Conservation (phyloP, 306 rosid genomes). For the Pachyrhizus erosus region DNA sequence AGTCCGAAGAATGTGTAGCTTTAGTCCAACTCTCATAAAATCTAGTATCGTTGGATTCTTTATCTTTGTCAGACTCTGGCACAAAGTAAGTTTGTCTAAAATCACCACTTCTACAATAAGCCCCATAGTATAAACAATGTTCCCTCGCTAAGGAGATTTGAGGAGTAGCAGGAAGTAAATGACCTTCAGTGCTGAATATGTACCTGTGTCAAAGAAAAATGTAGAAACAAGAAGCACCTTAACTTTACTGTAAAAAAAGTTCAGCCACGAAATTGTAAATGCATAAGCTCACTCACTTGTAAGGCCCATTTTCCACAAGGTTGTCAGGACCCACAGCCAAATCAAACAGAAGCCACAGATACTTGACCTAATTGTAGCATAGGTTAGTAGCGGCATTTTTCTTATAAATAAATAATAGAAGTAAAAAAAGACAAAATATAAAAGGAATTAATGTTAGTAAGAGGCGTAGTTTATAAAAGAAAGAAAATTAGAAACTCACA, state of each 20-base stretch:
- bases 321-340: conserved; percentile 93
- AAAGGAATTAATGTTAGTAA: neutral
- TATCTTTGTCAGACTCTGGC: conserved; percentile 56
- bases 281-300: conserved; percentile 71
- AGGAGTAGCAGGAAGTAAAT: conserved; percentile 89
- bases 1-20: conserved; percentile 51
- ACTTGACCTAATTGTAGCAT: conserved; percentile 72
- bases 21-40: conserved; percentile 52
- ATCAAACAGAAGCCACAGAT: conserved; percentile 98
- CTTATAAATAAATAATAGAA: conserved; percentile 21
- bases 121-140: conserved; percentile 82
- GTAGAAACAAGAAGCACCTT: conserved; percentile 16
- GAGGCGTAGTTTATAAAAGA: conserved; percentile 24
- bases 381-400: conserved; percentile 37
- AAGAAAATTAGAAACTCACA: conserved; percentile 20
- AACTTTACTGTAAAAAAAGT: conserved; percentile 26
- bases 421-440: neutral
- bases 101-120: conserved; percentile 72
- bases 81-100: conserved; percentile 45
- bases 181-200: conserved; percentile 96
- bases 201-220: conserved; percentile 59
- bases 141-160: conserved; percentile 80
- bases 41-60: conserved; percentile 67
- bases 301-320: conserved; percentile 95
- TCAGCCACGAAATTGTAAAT: conserved; percentile 34